Evolutionary conservation across 129 eudicot genomes (phyloP).

Genomic region (Lactuca sativa): DNA sequence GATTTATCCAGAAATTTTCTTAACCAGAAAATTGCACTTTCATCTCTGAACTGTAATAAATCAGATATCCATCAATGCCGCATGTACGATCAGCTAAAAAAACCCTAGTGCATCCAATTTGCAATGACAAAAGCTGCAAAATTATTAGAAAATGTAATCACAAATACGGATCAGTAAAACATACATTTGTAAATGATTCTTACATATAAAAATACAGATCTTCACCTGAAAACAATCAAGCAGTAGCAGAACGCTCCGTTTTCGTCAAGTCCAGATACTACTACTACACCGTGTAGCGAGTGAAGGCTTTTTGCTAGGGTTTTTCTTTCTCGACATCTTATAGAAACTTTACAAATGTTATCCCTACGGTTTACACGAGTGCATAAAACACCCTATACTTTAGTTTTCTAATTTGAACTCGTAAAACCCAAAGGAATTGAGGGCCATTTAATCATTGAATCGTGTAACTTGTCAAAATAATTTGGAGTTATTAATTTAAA

Average conservation of each 20-base stretch:
- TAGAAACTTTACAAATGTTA: neutral
- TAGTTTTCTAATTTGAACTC: neutral
- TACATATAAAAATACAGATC: neutral
- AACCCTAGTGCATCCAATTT: conserved; percentile 9
- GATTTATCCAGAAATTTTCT: conserved; percentile 9
- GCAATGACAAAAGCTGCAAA: conserved; percentile 1
- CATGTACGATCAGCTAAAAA: conserved; percentile 2
- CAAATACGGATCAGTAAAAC: neutral
- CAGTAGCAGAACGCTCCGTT: conserved; percentile 17
- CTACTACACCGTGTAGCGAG: conserved; percentile 13
- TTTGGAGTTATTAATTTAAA: no score
- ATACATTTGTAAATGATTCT: neutral
- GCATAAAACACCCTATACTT: neutral
- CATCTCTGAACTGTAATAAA: neutral
- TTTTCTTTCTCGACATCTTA: conserved; percentile 15
- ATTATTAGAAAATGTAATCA: conserved; percentile 9
- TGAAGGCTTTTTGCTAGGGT: conserved; percentile 32
- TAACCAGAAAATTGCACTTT: neutral
- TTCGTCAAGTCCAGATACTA: conserved; percentile 17
- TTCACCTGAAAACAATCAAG: conserved; percentile 17
- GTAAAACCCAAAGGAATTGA: neutral
- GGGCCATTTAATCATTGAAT: no score
- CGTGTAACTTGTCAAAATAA: no score
- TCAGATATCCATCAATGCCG: conserved; percentile 4
- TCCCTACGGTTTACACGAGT: neutral